Evolutionary conservation across 2,329 filamentous ascomycete species (phyloP).

Genomic region (Pseudonectria buxi): DNA sequence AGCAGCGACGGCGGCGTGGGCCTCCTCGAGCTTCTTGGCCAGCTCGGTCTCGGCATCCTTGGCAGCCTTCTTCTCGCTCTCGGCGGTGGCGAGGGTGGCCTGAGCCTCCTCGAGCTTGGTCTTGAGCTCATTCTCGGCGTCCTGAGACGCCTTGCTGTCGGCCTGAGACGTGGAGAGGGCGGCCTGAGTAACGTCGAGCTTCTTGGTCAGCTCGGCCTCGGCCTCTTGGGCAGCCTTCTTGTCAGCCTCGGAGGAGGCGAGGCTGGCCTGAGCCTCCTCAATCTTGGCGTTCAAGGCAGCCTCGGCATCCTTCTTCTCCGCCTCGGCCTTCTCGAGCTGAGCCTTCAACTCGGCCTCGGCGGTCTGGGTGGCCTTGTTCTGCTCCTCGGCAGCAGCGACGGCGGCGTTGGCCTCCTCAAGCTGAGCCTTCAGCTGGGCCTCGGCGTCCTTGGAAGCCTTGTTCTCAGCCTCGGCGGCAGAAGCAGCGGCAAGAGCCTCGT

Average conservation of each 20-base stretch:
- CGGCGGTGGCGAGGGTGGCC: conserved; percentile 1
- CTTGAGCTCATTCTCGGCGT: neutral
- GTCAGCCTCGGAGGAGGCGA: neutral
- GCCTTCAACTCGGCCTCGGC: conserved; percentile 13
- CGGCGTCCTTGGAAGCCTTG: neutral
- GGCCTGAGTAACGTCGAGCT: conserved; percentile 1
- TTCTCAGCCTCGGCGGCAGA: conserved; percentile 3
- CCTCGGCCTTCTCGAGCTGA: too few relatives aligned
- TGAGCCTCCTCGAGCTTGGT: conserved; percentile 2
- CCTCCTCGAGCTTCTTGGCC: conserved; percentile 1
- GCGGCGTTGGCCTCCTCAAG: conserved; percentile 2
- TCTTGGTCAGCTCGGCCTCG: neutral
- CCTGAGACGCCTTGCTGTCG: neutral
- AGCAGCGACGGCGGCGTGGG: neutral
- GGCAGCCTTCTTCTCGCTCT: conserved; percentile 2
- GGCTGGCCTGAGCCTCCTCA: conserved; percentile 9
- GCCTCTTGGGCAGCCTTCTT: neutral
- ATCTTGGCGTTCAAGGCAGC: too few relatives aligned
- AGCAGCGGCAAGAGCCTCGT: conserved; percentile 1
- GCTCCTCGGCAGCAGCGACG: neutral
- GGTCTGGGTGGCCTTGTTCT: neutral
- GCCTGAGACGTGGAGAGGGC: neutral
- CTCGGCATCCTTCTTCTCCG: too few relatives aligned
- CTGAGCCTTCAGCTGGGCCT: neutral
- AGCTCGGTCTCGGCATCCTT: neutral